These are phyloP conservation scores for Exophiala dermatitidis DNA, from an alignment of 2,329 filamentous ascomycete species.

Conservation along the genomic window DNA sequence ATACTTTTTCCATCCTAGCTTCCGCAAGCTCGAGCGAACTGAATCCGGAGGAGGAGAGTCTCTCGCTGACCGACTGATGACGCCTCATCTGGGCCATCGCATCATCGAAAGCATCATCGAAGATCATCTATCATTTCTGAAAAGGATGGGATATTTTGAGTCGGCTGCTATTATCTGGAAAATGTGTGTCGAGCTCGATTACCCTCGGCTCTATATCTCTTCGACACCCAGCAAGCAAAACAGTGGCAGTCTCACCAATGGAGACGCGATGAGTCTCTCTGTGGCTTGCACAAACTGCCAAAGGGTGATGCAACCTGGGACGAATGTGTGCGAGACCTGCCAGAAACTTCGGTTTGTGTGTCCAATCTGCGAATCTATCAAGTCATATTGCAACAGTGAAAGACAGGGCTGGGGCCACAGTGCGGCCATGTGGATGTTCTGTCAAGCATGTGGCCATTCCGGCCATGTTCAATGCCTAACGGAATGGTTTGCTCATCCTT, in stretches of 20 bases:
- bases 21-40: slow-evolving; percentile 8
- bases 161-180: slow-evolving; percentile 52
- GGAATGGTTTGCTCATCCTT: slow-evolving; percentile 47
- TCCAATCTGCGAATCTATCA: slow-evolving; percentile 44
- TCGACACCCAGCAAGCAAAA: slow-evolving; percentile 8
- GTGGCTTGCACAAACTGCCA: slow-evolving; percentile 21
- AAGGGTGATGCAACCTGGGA: slow-evolving; percentile 11
- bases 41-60: slow-evolving; percentile 1
- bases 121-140: slow-evolving; percentile 52
- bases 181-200: slow-evolving; percentile 32
- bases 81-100: slow-evolving; percentile 39
- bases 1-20: slow-evolving; percentile 35
- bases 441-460: slow-evolving; percentile 54
- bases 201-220: slow-evolving; percentile 4
- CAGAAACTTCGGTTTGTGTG: slow-evolving; percentile 32
- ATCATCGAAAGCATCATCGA: slow-evolving; percentile 46
- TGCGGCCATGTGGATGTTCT: slow-evolving; percentile 46
- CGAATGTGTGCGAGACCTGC: slow-evolving; percentile 21
- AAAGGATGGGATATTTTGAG: slow-evolving; percentile 30
- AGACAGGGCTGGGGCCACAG: slow-evolving; percentile 6
- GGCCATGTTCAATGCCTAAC: slow-evolving; percentile 53
- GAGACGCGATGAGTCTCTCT: slow-evolving; percentile 11
- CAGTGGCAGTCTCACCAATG: slow-evolving; percentile 10
- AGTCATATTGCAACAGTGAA: background rate
- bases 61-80: slow-evolving; percentile 26